phyloP scores from a whole-genome alignment of 257 asterid species.

The Craterostigma plantagineum region DNA sequence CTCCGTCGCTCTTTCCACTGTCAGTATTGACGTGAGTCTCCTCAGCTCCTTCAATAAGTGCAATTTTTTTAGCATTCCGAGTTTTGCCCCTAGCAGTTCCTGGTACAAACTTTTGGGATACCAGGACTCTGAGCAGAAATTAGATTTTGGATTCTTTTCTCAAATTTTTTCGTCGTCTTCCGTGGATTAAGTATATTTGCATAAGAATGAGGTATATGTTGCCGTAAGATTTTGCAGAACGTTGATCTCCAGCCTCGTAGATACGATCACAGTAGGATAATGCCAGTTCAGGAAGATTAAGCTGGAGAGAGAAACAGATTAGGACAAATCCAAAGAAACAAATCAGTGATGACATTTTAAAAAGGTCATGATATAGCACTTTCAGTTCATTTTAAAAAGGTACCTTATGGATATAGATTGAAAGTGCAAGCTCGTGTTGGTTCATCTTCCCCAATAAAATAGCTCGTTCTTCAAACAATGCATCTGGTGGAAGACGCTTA shows the following conservation, averaged over 20 bases:
- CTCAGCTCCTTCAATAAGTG: constrained; percentile 72
- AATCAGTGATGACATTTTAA: too few relatives aligned
- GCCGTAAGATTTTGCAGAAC: constrained; percentile 51
- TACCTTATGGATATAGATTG: constrained; percentile 91
- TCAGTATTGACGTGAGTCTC: constrained; percentile 65
- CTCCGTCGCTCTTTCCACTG: constrained; percentile 87
- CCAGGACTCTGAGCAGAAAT: constrained; percentile 37
- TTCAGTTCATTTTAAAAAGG: too few relatives aligned
- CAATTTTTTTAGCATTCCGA: constrained; percentile 55
- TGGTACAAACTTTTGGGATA: constrained; percentile 27
- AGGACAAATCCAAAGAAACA: not conserved
- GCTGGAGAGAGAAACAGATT: constrained; percentile 20
- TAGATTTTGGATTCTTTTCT: constrained; percentile 48
- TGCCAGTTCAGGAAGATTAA: constrained; percentile 89
- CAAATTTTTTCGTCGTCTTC: constrained; percentile 61
- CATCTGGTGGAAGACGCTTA: constrained; percentile 82
- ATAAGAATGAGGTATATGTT: constrained; percentile 71
- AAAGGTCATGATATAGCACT: too few relatives aligned
- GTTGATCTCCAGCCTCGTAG: constrained; percentile 49
- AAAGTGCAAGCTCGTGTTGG: constrained; percentile 89
- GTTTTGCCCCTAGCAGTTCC: constrained; percentile 31
- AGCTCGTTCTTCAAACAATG: constrained; percentile 85
- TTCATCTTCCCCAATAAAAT: constrained; percentile 85
- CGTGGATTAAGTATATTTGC: constrained; percentile 82
- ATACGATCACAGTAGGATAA: constrained; percentile 80